Evolutionary conservation across 1,284 basidiomycete species (phyloP).

Genomic region (Moesziomyces sp.): DNA sequence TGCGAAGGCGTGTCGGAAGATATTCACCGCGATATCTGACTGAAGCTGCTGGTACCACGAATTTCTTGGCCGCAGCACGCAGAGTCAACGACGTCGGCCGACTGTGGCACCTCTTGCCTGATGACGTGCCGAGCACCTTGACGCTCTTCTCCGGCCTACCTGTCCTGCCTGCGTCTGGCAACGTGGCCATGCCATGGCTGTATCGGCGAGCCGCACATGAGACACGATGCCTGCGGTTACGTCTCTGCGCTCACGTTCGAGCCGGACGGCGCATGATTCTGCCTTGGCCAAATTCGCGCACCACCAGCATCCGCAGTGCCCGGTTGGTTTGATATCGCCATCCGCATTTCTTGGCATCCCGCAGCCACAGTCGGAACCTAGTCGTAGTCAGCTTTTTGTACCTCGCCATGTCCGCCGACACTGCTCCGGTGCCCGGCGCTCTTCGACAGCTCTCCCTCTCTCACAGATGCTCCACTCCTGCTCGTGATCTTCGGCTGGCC

Average conservation of each 20-base stretch:
- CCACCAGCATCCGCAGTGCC: background rate
- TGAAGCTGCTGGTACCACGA: background rate
- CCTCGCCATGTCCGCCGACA: background rate
- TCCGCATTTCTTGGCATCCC: constrained; percentile 34
- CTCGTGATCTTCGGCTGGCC: constrained; percentile 17
- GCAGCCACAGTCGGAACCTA: constrained; percentile 3
- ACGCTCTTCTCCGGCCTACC: background rate
- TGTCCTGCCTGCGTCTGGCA: background rate
- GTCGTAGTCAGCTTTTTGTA: background rate
- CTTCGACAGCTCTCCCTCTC: background rate
- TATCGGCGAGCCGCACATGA: background rate
- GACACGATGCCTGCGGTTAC: background rate
- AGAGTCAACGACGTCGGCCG: too few species aligned
- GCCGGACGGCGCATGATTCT: too few species aligned
- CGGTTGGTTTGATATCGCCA: constrained; percentile 15
- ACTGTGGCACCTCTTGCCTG: background rate
- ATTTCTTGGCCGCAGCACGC: constrained; percentile 5
- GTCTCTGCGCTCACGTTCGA: background rate
- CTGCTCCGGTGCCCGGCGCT: constrained; percentile 1
- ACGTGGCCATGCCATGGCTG: background rate
- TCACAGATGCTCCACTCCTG: constrained; percentile 2
- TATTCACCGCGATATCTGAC: background rate
- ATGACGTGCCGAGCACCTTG: background rate
- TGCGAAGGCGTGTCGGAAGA: background rate
- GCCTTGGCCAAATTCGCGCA: background rate